A percentile compares a stretch with the other conserved stretches of the same genome.
Evolutionary conservation across 2,329 filamentous ascomycete genomes (phyloP).

Genomic region (Fusarium goolgardi): DNA sequence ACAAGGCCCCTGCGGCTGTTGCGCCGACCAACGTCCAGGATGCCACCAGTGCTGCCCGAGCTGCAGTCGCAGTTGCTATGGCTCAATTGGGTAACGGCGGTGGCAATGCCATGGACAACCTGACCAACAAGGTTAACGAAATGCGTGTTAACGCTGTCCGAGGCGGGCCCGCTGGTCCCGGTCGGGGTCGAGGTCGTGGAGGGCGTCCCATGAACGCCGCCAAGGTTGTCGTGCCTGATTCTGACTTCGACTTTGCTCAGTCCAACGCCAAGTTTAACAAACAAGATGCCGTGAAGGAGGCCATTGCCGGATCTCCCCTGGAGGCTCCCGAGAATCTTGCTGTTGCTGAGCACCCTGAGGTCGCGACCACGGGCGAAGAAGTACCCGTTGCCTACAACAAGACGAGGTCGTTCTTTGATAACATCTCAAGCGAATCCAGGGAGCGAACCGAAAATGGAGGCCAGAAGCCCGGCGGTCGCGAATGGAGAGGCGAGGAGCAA

Average conservation of each 20-base stretch:
- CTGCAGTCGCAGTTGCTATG: slow-evolving; percentile 84
- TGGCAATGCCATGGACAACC: slow-evolving; percentile 71
- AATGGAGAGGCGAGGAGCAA: slow-evolving; percentile 93
- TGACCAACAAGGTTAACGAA: slow-evolving; percentile 80
- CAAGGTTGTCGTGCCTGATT: slow-evolving; percentile 88
- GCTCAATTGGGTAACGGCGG: slow-evolving; percentile 69
- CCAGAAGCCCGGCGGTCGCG: slow-evolving; percentile 78
- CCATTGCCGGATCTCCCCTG: slow-evolving; percentile 79
- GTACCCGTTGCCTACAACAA: slow-evolving; percentile 80
- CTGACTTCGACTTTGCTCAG: slow-evolving; percentile 89
- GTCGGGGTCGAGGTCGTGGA: slow-evolving; percentile 62
- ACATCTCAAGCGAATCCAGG: slow-evolving; percentile 93
- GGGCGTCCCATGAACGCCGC: slow-evolving; percentile 60
- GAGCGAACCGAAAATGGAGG: slow-evolving; percentile 81
- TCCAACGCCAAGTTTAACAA: slow-evolving; percentile 63
- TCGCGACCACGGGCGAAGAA: slow-evolving; percentile 55
- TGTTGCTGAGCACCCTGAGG: slow-evolving; percentile 52
- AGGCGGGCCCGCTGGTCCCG: slow-evolving; percentile 57
- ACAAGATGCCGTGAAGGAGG: slow-evolving; percentile 80
- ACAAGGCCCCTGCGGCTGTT: slow-evolving; percentile 54
- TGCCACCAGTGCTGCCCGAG: slow-evolving; percentile 79
- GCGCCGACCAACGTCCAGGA: slow-evolving; percentile 63
- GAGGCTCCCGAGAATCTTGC: slow-evolving; percentile 60
- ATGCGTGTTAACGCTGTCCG: slow-evolving; percentile 72
- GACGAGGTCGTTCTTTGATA: slow-evolving; percentile 93